Evolutionary conservation across 495 filamentous ascomycete genomes (phyloP).

Genomic region (Pseudevernia furfuracea): DNA sequence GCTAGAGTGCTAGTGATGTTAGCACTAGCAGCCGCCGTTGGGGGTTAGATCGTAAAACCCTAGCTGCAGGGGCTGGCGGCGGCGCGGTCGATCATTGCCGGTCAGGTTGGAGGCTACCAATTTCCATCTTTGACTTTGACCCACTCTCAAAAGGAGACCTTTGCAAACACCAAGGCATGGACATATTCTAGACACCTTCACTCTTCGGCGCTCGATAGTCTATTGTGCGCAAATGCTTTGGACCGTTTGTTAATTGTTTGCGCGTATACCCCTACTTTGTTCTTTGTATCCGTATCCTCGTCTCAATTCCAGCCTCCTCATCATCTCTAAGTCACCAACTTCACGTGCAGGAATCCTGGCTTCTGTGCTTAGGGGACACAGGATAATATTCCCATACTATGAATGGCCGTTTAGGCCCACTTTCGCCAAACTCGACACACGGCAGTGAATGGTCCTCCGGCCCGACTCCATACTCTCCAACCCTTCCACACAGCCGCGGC

Average conservation of each 20-base stretch:
- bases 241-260: slow-evolving; percentile 7
- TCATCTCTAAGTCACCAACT: neutral
- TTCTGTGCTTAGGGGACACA: neutral
- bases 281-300: slow-evolving; percentile 13
- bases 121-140: slow-evolving; percentile 10
- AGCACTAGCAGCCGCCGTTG: neutral
- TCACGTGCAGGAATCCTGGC: neutral
- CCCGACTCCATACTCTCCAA: slow-evolving; percentile 47
- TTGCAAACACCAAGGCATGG: neutral
- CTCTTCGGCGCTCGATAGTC: slow-evolving; percentile 3
- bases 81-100: slow-evolving; percentile 15
- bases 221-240: slow-evolving; percentile 13
- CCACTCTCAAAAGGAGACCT: slow-evolving; percentile 14
- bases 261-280: slow-evolving; percentile 6
- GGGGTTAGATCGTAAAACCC: neutral
- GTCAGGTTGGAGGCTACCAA: slow-evolving; percentile 4
- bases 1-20: neutral
- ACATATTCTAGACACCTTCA: slow-evolving; percentile 1
- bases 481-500: slow-evolving; percentile 47
- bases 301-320: slow-evolving; percentile 9
- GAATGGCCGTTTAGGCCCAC: slow-evolving; percentile 58
- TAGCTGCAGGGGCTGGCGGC: slow-evolving; percentile 5
- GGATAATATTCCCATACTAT: slow-evolving; percentile 32
- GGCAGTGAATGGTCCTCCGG: slow-evolving; percentile 58
- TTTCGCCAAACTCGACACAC: slow-evolving; percentile 77